Evolutionary conservation across 108 stramenopile species (phyloP).

Genomic region (Cafeteria roenbergensis): DNA sequence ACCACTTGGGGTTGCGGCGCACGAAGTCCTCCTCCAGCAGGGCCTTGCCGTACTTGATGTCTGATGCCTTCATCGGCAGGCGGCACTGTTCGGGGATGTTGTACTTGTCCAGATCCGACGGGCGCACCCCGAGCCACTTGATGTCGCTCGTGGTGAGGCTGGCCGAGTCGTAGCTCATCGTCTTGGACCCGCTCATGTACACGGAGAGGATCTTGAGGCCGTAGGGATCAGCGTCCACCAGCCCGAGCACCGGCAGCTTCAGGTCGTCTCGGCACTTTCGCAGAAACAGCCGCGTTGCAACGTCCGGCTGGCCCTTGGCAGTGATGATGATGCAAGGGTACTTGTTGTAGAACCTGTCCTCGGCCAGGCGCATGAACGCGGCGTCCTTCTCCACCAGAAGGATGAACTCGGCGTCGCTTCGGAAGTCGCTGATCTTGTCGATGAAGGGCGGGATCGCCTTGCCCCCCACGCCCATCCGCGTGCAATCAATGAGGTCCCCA

Average conservation of each 20-base stretch:
- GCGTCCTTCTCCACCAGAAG: slow-evolving; percentile 93
- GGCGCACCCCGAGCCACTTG: slow-evolving; percentile 84
- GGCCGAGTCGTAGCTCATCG: slow-evolving; percentile 60
- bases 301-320: slow-evolving; percentile 92
- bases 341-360: slow-evolving; percentile 66
- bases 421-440: slow-evolving; percentile 84
- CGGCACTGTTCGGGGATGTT: slow-evolving; percentile 76
- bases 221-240: slow-evolving; percentile 91
- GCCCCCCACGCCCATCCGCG: slow-evolving; percentile 72
- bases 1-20: slow-evolving; percentile 79
- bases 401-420: slow-evolving; percentile 81
- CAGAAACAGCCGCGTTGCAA: slow-evolving; percentile 69
- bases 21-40: slow-evolving; percentile 86
- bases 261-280: slow-evolving; percentile 53
- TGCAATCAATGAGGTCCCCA: slow-evolving; percentile 86
- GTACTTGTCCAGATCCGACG: slow-evolving; percentile 73
- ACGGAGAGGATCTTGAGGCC: slow-evolving; percentile 89
- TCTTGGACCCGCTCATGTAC: slow-evolving; percentile 78
- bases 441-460: slow-evolving; percentile 93
- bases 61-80: slow-evolving; percentile 82
- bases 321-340: slow-evolving; percentile 95
- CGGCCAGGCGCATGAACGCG: slow-evolving; percentile 91
- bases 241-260: slow-evolving; percentile 79
- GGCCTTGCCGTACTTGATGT: slow-evolving; percentile 88
- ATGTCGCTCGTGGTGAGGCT: slow-evolving; percentile 88